Base-by-base conservation (phyloP, 768 basidiomycete species). In the Lactifluus pinguis region DNA sequence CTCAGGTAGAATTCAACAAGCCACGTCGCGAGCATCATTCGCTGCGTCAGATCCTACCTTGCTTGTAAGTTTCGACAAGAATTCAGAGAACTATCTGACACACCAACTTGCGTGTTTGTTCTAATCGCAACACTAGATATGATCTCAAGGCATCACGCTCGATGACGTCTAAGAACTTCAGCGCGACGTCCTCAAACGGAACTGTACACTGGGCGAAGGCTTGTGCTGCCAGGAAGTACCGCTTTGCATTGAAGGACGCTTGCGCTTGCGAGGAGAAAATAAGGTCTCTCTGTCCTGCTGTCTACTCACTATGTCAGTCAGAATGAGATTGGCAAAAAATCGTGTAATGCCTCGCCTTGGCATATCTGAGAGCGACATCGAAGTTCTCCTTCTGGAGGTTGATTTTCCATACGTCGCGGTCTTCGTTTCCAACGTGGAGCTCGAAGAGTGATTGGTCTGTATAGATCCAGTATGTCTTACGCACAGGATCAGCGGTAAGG, bases 11-110 rank as follows among this genome's bases (percentile, higher is more conserved):
- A 92, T 72, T 99, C 97, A 34, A 97, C 87, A 13, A 99, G 83
- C 97, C 97, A 99, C 0, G 94, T 98, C 17, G 97, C 95, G 19
- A 99, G 76, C 85, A 98, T 93, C 87, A 94, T 94, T 44, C 97
- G 82, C 71, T 98, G 95, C 0, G 92, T 94, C 42, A 89, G 66
- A 68, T 97, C 93, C 95, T 98, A 59, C 49, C 53, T 50, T 36
- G 36, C 1, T 32, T 42, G 44, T 32, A 13, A 58, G 42, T 45
- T 51, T 30, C 48, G 47, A 49, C 3, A 2, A 25, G 19, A 30
- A 32, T 29, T 4, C 30, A 34, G 17, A 19, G 13, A 13, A 10
- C 5, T 19, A 5, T 21, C 32, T 21, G 21, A 19, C 0, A 72
- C 87, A 94, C 95, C 51, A 79, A 82, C 74, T 90, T 94, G 59